These are phyloP conservation scores for Termitomyces heimii DNA, from an alignment of 768 basidiomycete genomes.

Conservation along the genomic window DNA sequence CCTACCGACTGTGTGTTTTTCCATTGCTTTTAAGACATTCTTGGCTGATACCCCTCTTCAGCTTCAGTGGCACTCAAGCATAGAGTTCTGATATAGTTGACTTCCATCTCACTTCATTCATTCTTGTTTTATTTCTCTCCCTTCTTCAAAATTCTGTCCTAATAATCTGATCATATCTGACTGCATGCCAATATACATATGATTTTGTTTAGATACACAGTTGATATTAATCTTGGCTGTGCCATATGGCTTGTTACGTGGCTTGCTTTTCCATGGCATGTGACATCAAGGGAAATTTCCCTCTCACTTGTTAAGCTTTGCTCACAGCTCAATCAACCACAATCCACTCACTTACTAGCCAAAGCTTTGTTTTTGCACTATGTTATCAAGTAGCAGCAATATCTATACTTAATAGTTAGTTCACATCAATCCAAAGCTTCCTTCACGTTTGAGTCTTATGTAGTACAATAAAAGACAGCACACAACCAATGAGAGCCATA, in stretches of 20 bases:
- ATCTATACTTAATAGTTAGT: conserved; percentile 15
- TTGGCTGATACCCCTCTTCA: not conserved
- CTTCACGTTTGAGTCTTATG: conserved; percentile 1
- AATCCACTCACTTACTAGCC: no score
- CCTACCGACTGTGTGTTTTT: not conserved
- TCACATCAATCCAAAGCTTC: not conserved
- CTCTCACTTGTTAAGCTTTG: not conserved
- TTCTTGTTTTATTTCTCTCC: not conserved
- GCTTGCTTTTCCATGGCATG: not conserved
- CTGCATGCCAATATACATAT: no score
- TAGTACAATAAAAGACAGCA: conserved; percentile 7
- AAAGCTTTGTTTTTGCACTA: not conserved
- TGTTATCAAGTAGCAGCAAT: conserved; percentile 14
- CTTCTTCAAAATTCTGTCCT: no score
- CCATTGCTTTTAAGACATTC: not conserved
- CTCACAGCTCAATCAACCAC: not conserved
- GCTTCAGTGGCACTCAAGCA: no score
- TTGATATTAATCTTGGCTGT: no score
- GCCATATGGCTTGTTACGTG: no score
- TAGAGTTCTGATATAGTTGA: no score
- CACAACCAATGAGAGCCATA: conserved; percentile 8
- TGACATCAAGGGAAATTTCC: not conserved
- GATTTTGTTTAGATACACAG: no score
- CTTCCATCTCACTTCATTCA: no score
- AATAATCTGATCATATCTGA: no score